phyloP scores from a whole-genome alignment of 208 protist species.

The Borovskyia barvae region DNA sequence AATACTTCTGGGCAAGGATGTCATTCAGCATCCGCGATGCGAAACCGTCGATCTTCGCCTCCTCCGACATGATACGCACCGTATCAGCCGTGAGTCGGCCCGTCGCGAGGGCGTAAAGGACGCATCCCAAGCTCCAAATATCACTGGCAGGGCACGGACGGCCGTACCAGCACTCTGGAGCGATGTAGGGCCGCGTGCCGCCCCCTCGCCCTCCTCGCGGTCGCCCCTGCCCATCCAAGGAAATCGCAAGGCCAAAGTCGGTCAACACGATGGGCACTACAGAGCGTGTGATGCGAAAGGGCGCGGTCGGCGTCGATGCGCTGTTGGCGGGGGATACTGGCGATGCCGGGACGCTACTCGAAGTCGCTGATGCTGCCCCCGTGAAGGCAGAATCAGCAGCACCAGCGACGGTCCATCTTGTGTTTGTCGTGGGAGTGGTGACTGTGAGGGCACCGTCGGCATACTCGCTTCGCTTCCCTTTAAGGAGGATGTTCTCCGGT shows the following conservation, averaged over 20 bases:
- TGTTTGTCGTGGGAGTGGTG: background rate
- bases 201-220: constrained; percentile 31
- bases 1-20: constrained; percentile 52
- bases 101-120: constrained; percentile 82
- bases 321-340: background rate
- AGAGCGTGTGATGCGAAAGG: constrained; percentile 33
- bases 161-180: constrained; percentile 73
- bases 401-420: no score
- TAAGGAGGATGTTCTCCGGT: constrained; percentile 92
- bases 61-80: constrained; percentile 78
- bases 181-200: constrained; percentile 81
- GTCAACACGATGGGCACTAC: constrained; percentile 79
- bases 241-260: constrained; percentile 81
- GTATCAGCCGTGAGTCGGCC: constrained; percentile 44
- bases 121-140: constrained; percentile 84
- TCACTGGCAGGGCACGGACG: constrained; percentile 71
- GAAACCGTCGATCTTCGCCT: constrained; percentile 61
- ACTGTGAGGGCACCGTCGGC: background rate
- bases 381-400: no score
- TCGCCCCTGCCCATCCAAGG: constrained; percentile 31
- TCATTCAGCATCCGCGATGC: constrained; percentile 72
- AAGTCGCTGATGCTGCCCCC: background rate
- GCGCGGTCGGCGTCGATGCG: background rate
- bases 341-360: background rate
- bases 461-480: constrained; percentile 29